phyloP scores from a whole-genome alignment of 78 protist genomes.

The Anaeramoeba flamelloides region DNA sequence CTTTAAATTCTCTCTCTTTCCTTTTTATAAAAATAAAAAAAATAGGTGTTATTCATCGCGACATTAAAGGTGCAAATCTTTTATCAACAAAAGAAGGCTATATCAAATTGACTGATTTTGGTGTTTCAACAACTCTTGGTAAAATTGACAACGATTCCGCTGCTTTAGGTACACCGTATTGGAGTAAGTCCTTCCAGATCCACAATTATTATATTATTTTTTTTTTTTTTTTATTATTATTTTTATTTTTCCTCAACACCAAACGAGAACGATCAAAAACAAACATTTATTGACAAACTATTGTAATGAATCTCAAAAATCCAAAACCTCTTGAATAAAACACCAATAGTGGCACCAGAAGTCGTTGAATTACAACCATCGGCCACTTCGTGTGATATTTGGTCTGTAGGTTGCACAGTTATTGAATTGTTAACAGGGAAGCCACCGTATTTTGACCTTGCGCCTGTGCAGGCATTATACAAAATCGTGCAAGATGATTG shows the following conservation, averaged over 20 bases:
- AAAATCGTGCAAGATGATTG: constrained; percentile 83
- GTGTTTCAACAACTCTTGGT: constrained; percentile 63
- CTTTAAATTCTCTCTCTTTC: too few species aligned
- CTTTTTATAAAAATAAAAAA: too few species aligned
- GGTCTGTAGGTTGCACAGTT: constrained; percentile 85
- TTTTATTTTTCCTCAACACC: too few species aligned
- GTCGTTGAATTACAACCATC: constrained; percentile 60
- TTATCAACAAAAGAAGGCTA: constrained; percentile 24
- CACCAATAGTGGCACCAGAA: constrained; percentile 87
- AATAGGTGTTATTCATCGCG: constrained; percentile 18
- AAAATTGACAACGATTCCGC: constrained; percentile 31
- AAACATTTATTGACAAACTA: too few species aligned
- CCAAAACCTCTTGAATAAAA: too few species aligned
- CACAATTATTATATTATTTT: too few species aligned
- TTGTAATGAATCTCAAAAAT: too few species aligned
- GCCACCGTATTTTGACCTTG: constrained; percentile 87
- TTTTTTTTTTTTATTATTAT: too few species aligned
- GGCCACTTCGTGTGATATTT: constrained; percentile 75
- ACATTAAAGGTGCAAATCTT: constrained; percentile 17
- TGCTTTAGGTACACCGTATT: constrained; percentile 85
- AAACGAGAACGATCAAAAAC: too few species aligned
- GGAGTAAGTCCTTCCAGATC: too few species aligned
- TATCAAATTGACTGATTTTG: constrained; percentile 79
- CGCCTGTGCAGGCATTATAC: constrained; percentile 81
- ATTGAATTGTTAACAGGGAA: constrained; percentile 79